Base-by-base conservation (phyloP, 441 rosid species). In the Populus hybrid region DNA sequence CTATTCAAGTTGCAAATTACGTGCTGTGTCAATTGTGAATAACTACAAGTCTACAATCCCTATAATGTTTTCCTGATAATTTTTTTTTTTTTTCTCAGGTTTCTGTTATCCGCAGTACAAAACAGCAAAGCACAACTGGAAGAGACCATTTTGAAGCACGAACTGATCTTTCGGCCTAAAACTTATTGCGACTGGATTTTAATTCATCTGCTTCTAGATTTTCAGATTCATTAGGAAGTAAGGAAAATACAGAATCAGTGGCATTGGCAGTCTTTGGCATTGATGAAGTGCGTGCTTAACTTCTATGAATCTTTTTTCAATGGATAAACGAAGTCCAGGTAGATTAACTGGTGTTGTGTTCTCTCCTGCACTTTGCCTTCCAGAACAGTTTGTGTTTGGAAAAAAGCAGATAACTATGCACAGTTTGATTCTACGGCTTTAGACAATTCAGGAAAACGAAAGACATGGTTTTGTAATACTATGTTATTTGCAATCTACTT, bases 61-160 rank as follows among this genome's bases (percentile, higher is more conserved):
- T 29, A 1, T 18, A n/a, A 24, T 35, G 42, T 5, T 35, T 21
- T 12, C n/a, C 21, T 69, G 26, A 45, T 50, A 24, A 7, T n/a
- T n/a, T 8, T 18, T 20, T 68, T 26, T 50, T 29, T 3, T 29
- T 29, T 29, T 3, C 31, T 73, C 90, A 91, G 99, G 92, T 84
- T 26, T 88, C 97, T 7, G 83, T 93, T 78, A 93, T 95, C 61
- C 87, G 98, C 53, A 84, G 80, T 28, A 84, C 85, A 36, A 82
- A 79, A 76, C 86, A 76, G 75, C 88, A 81, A 72, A 80, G 31
- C 75, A 73, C 61, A 68, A 72, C 81, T 24, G 88, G 82, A 38
- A 76, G 87, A 20, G 90, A 87, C 66, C 96, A 88, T 81, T 95
- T 95, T 80, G 98, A 93, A 91, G 98, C 98, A 26, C 83, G 94